These are phyloP conservation scores for Pythium phragmitis DNA, from an alignment of 352 stramenopile species.

Conservation along the genomic window DNA sequence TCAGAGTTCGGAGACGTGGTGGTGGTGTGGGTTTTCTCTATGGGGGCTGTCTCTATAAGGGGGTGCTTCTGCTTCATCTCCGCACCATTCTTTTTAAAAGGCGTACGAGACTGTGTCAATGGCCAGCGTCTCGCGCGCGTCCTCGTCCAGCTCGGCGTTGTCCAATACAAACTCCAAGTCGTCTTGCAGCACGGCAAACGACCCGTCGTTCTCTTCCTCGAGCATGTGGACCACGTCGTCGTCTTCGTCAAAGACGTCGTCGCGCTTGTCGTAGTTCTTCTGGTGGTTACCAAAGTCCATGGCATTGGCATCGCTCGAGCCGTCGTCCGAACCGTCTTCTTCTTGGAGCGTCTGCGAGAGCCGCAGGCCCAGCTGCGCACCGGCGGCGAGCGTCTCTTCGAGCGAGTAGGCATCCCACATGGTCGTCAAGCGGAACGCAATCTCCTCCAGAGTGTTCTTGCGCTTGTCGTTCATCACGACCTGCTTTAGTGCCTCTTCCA, in stretches of 20 bases:
- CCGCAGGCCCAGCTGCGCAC: constrained; percentile 26
- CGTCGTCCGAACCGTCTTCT: constrained; percentile 21
- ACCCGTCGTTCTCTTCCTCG: constrained; percentile 18
- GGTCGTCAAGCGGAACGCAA: constrained; percentile 67
- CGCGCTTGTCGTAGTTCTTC: not conserved
- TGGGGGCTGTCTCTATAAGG: not conserved
- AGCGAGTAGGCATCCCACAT: constrained; percentile 82
- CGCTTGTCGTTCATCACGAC: constrained; percentile 61
- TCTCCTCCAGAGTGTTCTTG: constrained; percentile 68
- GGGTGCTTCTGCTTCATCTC: too few relatives aligned
- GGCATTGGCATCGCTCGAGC: not conserved
- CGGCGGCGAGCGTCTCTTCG: constrained; percentile 39
- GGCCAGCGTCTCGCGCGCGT: constrained; percentile 9
- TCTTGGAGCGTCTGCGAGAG: constrained; percentile 32
- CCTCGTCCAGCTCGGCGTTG: not conserved
- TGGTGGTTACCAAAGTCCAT: not conserved
- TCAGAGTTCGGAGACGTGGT: constrained; percentile 1
- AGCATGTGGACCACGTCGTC: constrained; percentile 23
- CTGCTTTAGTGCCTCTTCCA: constrained; percentile 79
- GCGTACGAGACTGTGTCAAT: constrained; percentile 13
- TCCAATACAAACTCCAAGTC: constrained; percentile 13
- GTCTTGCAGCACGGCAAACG: constrained; percentile 20
- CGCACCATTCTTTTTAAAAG: not conserved
- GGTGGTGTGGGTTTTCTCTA: not conserved
- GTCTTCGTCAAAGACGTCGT: constrained; percentile 7